Conservation (phyloP, 2,329 filamentous ascomycete species). For the Elsinoe ampelina region DNA sequence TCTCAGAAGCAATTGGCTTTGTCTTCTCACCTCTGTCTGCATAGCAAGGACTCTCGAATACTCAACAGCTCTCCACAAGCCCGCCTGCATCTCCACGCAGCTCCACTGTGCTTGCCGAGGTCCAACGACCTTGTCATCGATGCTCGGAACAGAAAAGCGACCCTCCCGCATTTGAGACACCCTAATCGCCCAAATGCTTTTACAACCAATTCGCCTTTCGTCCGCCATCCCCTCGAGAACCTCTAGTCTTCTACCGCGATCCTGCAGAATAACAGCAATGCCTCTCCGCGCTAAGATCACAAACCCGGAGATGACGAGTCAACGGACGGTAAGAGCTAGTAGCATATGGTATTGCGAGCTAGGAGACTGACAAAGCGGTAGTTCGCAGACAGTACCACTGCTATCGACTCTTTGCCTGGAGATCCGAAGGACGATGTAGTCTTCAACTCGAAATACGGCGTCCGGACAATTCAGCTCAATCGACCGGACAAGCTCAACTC, state of each 20-base stretch:
- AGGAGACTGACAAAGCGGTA: conserved; percentile 25
- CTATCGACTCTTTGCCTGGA: conserved; percentile 47
- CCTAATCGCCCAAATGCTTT: conserved; percentile 34
- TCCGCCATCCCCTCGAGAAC: conserved; percentile 18
- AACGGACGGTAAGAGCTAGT: conserved; percentile 40
- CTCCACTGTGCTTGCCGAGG: conserved; percentile 1
- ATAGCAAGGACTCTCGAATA: not conserved
- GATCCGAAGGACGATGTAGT: conserved; percentile 86
- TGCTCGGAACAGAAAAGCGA: conserved; percentile 10
- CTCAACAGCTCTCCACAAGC: not conserved
- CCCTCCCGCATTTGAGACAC: conserved; percentile 5
- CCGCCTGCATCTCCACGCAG: not conserved
- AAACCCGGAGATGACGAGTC: conserved; percentile 47
- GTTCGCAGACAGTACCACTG: conserved; percentile 22
- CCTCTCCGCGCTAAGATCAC: conserved; percentile 69
- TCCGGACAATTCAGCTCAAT: conserved; percentile 90
- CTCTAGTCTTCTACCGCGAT: not conserved
- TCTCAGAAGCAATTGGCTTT: conserved; percentile 6
- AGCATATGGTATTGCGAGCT: conserved; percentile 32
- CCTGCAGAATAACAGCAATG: conserved; percentile 47
- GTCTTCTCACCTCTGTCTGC: not conserved
- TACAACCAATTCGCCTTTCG: conserved; percentile 33
- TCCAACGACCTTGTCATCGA: not conserved
- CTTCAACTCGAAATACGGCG: conserved; percentile 79
- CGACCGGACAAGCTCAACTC: conserved; percentile 86